phyloP scores from a whole-genome alignment of 768 basidiomycete species.

The Suillus subluteus region DNA sequence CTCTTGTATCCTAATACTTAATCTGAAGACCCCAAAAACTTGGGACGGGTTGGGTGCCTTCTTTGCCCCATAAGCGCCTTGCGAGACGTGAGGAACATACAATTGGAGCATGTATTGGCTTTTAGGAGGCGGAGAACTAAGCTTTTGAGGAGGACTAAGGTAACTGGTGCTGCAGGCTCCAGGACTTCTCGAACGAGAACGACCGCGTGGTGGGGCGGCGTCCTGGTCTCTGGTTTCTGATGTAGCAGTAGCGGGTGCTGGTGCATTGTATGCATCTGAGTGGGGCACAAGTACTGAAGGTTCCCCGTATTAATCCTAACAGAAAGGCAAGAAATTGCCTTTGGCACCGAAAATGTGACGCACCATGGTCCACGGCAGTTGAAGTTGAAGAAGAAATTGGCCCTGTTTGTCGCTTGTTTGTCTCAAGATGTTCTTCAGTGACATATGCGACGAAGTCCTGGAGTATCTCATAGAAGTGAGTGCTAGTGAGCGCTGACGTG shows the following conservation, averaged over 20 bases:
- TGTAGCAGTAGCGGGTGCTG: conserved; percentile 46
- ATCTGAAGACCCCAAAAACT: conserved; percentile 92
- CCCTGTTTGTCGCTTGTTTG: conserved; percentile 40
- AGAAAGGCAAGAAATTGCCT: conserved; percentile 14
- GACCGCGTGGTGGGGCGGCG: conserved; percentile 56
- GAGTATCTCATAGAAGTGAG: too few species aligned
- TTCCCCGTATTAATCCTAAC: conserved; percentile 64
- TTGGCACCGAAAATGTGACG: conserved; percentile 32
- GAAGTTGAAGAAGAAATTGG: conserved; percentile 42
- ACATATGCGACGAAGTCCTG: too few species aligned
- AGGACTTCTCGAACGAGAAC: conserved; percentile 78
- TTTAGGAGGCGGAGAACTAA: conserved; percentile 64
- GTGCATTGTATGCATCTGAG: conserved; percentile 78
- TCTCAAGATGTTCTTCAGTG: too few species aligned
- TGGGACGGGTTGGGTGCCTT: conserved; percentile 81
- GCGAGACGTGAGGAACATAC: conserved; percentile 49
- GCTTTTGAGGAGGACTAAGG: conserved; percentile 57
- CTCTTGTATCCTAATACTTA: conserved; percentile 93
- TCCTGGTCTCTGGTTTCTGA: conserved; percentile 57
- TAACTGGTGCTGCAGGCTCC: conserved; percentile 47
- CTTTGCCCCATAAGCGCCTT: too few species aligned
- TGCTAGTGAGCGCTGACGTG: too few species aligned
- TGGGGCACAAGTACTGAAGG: conserved; percentile 57
- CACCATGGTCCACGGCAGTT: conserved; percentile 52
- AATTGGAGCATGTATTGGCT: conserved; percentile 71